A percentile compares a stretch with the other conserved stretches of the same genome.
Evolutionary conservation across 2,329 filamentous ascomycete species (phyloP).

Genomic region (Cladosporium colombiae): DNA sequence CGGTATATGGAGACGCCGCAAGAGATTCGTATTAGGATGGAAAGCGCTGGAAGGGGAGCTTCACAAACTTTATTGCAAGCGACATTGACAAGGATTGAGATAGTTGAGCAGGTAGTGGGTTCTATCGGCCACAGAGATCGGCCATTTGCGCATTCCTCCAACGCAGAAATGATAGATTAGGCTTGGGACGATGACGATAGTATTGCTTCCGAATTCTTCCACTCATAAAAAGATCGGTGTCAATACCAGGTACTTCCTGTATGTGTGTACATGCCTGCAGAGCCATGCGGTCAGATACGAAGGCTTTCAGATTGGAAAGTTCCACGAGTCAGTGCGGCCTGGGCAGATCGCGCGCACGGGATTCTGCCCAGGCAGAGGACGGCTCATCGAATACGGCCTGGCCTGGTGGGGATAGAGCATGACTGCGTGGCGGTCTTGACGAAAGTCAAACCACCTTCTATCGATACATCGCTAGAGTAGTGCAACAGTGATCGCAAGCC

Average conservation of each 20-base stretch:
- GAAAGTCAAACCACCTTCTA: neutral
- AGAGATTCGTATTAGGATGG: neutral
- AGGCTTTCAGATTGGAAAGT: neutral
- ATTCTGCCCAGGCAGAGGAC: conserved; percentile 5
- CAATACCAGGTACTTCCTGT: neutral
- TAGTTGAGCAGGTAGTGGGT: neutral
- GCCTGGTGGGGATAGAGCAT: neutral
- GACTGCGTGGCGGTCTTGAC: neutral
- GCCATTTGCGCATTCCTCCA: neutral
- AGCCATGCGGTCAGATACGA: neutral
- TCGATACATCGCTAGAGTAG: neutral
- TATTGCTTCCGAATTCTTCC: neutral
- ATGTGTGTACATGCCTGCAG: neutral
- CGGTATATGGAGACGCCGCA: neutral
- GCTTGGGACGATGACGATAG: neutral
- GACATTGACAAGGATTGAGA: neutral
- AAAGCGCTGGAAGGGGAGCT: neutral
- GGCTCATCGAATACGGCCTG: neutral
- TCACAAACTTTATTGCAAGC: neutral
- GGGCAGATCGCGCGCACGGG: neutral
- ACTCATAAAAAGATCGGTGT: neutral
- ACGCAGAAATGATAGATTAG: neutral
- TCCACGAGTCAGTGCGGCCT: neutral
- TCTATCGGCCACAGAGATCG: neutral
- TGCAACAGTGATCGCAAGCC: neutral